Evolutionary conservation across 2,329 filamentous ascomycete genomes (phyloP).

Genomic region (Cercospora sp.): DNA sequence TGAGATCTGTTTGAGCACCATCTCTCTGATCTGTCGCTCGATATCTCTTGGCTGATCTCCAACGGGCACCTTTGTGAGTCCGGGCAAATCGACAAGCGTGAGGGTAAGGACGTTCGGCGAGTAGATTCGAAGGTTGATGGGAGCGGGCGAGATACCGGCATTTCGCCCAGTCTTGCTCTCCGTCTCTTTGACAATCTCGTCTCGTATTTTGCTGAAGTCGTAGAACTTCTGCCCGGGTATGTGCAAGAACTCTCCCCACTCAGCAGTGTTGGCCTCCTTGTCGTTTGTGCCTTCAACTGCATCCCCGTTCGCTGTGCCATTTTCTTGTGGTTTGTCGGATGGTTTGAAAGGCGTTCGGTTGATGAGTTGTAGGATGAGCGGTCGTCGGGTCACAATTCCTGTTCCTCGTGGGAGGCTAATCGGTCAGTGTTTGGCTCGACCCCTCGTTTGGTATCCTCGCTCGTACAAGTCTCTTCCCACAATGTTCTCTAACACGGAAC

Average conservation of each 20-base stretch:
- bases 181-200: slow-evolving; percentile 95
- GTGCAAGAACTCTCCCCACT: slow-evolving; percentile 99
- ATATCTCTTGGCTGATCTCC: slow-evolving; percentile 97
- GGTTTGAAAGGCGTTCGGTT: slow-evolving; percentile 65
- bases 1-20: slow-evolving; percentile 98
- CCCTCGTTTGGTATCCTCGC: neutral
- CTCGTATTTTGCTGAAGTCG: slow-evolving; percentile 97
- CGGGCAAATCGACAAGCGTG: slow-evolving; percentile 93
- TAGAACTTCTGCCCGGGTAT: slow-evolving; percentile 96
- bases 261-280: slow-evolving; percentile 85
- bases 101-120: slow-evolving; percentile 96
- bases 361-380: slow-evolving; percentile 95
- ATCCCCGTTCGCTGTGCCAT: slow-evolving; percentile 77
- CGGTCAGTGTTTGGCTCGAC: slow-evolving; percentile 19
- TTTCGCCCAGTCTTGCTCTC: slow-evolving; percentile 95
- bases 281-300: slow-evolving; percentile 66
- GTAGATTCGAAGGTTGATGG: slow-evolving; percentile 98
- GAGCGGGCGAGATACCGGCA: slow-evolving; percentile 91
- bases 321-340: slow-evolving; percentile 59
- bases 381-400: slow-evolving; percentile 93
- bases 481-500: slow-evolving; percentile 97
- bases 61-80: slow-evolving; percentile 93
- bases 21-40: slow-evolving; percentile 92
- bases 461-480: slow-evolving; percentile 97
- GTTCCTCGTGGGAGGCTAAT: slow-evolving; percentile 89